Conservation (phyloP, 1,139 yeast species). For the Hemisphaericaspora subhashii region DNA sequence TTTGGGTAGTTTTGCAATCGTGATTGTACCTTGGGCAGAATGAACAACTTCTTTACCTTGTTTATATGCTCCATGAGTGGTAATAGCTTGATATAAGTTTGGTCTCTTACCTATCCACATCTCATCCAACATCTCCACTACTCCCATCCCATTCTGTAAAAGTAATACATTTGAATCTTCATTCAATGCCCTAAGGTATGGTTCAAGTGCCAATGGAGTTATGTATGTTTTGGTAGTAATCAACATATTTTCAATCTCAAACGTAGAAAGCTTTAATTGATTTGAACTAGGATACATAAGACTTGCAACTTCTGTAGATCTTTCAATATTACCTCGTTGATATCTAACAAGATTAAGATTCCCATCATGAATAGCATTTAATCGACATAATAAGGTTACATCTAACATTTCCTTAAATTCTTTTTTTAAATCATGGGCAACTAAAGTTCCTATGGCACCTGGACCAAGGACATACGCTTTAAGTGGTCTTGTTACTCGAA, state of each 20-base stretch:
- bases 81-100: constrained; percentile 66
- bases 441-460: constrained; percentile 43
- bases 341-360: background rate
- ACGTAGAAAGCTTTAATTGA: too few relatives aligned
- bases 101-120: constrained; percentile 61
- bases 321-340: background rate
- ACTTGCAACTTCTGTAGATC: background rate
- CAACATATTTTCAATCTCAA: constrained; percentile 50
- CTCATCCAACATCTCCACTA: constrained; percentile 51
- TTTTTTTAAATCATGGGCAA: constrained; percentile 38
- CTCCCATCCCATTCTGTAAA: constrained; percentile 81
- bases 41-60: constrained; percentile 50
- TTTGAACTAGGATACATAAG: too few relatives aligned
- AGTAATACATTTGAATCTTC: constrained; percentile 56
- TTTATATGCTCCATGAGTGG: constrained; percentile 75
- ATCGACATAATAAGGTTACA: constrained; percentile 5
- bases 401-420: constrained; percentile 22
- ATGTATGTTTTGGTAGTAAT: constrained; percentile 67
- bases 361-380: constrained; percentile 1
- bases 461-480: constrained; percentile 40
- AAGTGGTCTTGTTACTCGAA: background rate
- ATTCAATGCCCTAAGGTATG: constrained; percentile 40
- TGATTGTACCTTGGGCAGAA: constrained; percentile 65
- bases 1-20: constrained; percentile 31
- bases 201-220: constrained; percentile 46